A percentile compares a stretch with the other conserved stretches of the same genome.
Evolutionary conservation across 2,329 filamentous ascomycete species (phyloP).

Genomic region (Fonsecaea pedrosoi): DNA sequence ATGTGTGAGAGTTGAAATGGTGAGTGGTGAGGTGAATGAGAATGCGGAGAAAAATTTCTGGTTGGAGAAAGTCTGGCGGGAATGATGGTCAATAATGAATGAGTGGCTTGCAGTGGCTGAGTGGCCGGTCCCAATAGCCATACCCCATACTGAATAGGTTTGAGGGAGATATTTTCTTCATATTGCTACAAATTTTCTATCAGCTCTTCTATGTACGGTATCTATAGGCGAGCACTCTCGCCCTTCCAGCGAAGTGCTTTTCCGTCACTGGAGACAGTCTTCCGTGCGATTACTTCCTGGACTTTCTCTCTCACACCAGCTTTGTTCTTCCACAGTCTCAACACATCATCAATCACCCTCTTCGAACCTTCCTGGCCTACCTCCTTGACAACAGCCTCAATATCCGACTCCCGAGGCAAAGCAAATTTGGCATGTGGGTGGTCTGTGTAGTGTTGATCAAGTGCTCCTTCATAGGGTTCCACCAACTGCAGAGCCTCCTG

Average conservation of each 20-base stretch:
- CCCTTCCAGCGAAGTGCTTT: constrained; percentile 44
- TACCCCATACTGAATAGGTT: neutral
- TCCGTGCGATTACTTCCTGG: constrained; percentile 70
- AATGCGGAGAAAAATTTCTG: constrained; percentile 5
- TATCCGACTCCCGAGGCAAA: constrained; percentile 71
- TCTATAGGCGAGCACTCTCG: constrained; percentile 26
- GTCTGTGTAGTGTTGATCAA: constrained; percentile 65
- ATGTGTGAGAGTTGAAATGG: neutral
- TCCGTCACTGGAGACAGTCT: constrained; percentile 55
- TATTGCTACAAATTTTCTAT: constrained; percentile 5
- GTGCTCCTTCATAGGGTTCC: constrained; percentile 46
- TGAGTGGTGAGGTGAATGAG: neutral
- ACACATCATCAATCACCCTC: constrained; percentile 69
- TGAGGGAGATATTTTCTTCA: neutral
- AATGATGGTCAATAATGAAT: no score
- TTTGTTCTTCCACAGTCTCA: constrained; percentile 66
- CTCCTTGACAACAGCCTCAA: constrained; percentile 53
- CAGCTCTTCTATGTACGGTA: neutral
- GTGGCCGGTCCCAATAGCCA: no score
- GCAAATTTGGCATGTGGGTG: constrained; percentile 76
- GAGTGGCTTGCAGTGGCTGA: no score
- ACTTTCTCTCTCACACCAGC: constrained; percentile 74
- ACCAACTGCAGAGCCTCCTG: constrained; percentile 65
- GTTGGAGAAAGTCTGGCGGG: neutral
- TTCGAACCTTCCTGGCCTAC: constrained; percentile 57